Base-by-base conservation (phyloP, 352 stramenopile genomes). In the Phytophthora melonis region DNA sequence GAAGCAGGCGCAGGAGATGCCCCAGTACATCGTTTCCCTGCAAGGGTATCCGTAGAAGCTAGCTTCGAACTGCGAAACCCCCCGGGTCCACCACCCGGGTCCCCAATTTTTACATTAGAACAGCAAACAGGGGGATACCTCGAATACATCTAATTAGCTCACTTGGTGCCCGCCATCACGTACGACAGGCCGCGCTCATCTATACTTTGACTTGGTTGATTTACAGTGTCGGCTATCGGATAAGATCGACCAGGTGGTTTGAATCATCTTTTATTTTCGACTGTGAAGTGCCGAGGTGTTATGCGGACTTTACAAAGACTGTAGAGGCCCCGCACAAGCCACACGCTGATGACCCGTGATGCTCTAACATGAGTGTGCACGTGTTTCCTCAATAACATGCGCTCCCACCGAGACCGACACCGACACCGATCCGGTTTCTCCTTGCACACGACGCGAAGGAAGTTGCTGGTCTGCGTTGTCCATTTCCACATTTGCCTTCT, bases 131-230 rank as follows among this genome's bases (percentile, higher is more conserved):
- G 19, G 41, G 41, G 9, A 43, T 19, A 16, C 18, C 41, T 49
- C 41, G 14, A 21, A 21, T 49, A 49, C 41, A 54, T 54, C 4
- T 3, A 16, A 14, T 30, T 54, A 30, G 5, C 14, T 54, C 47
- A 30, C 19, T 7, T 54, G 47, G 47, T 32, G 47, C 47, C 47
- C 47, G n/a, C 34, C 56, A 50, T 27, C 56, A 52, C 55, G 36
- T 30, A 21, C 16, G 32, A 11, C 18, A 30, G 53, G 30, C 47
- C 47, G 18, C 30, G 9, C 36, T 43, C 36, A 43, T 9, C 1
- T 11, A 1, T 11, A 9, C n/a, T n/a, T n/a, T n/a, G n/a, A 25
- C 23, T 25, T 25, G 23, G 23, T 2, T 25, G 47, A 14, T 55
- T 21, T n/a, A 27, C 9, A 16, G 19, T 27, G 47, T 13, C 19